Base-by-base conservation (phyloP, 2,329 filamentous ascomycete species). In the Fusarium musae region DNA sequence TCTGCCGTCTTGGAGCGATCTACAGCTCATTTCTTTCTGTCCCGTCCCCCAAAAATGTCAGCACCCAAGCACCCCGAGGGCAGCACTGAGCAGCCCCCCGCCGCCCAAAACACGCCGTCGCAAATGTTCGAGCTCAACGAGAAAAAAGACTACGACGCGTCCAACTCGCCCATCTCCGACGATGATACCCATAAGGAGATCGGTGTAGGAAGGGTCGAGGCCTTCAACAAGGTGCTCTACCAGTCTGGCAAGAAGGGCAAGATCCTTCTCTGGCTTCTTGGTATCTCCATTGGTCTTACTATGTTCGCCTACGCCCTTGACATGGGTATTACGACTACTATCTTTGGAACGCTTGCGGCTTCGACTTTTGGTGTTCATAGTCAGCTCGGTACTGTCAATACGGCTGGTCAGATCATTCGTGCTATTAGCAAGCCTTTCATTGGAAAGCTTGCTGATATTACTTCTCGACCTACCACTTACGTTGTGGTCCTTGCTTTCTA, bases 231-330 rank as follows among this genome's bases (percentile, higher is more conserved):
- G 75, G 80, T 82, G 5, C 78, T 83, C 32, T 83, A 83, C 75
- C 77, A 81, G 73, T 83, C 81, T 3, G 81, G 81, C 53, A 77
- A 63, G 50, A 76, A 73, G 9, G 81, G 80, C 59, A 81, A 80
- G 73, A 67, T 80, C 9, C 43, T 82, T 59, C 80, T 82, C 37
- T 82, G 80, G 80, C 72, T 82, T 59, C 73, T 83, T 11, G 80
- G 73, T 42, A 57, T 81, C 49, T 82, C 80, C 34, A 80, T 83
- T 62, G 78, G 79, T n/a, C 61, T 81, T 44, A 81, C 80, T 70
- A 79, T 83, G 81, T 83, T 83, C 49, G 81, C 80, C 47, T 83
- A 83, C 44, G 81, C 81, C 9, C 80, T 83, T 40, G 82, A 83
- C 70, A 70, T 75, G 73, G 81, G 82, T 50, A 82, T 83, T 71